Evolutionary conservation across 345 rosid genomes (phyloP).

Genomic region (Pugionium dolabratum): DNA sequence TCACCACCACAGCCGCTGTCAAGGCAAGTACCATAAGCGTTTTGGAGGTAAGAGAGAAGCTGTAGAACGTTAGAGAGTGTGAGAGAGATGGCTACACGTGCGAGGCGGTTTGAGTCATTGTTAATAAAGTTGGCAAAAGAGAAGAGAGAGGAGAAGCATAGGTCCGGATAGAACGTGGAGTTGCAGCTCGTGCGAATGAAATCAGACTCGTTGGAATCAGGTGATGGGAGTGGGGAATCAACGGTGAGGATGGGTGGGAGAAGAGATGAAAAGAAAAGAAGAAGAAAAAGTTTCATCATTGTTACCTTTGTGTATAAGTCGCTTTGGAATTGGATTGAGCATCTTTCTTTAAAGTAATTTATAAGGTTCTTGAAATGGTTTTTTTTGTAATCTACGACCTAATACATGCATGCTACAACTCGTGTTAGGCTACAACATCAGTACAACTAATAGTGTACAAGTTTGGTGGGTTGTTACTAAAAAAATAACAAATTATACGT

Average conservation of each 20-base stretch:
- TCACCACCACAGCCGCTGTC: conserved; percentile 25
- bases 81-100: conserved; percentile 58
- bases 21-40: background rate
- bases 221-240: conserved; percentile 29
- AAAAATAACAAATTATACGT: too few relatives aligned
- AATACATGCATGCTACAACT: too few relatives aligned
- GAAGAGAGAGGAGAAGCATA: conserved; percentile 68
- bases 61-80: conserved; percentile 51
- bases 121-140: conserved; percentile 56
- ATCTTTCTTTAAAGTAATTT: conserved; percentile 2
- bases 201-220: conserved; percentile 38
- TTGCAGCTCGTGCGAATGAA: conserved; percentile 70
- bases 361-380: conserved; percentile 17
- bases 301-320: conserved; percentile 23
- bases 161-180: conserved; percentile 69
- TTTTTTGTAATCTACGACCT: too few relatives aligned
- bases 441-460: too few relatives aligned
- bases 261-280: conserved; percentile 34
- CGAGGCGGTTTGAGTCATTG: conserved; percentile 54
- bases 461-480: too few relatives aligned
- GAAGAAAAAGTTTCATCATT: conserved; percentile 8
- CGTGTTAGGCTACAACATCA: background rate
- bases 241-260: conserved; percentile 33
- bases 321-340: conserved; percentile 3
- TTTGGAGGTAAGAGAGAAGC: conserved; percentile 47